phyloP scores from a whole-genome alignment of 2,329 filamentous ascomycete genomes.

The Aspergillus niger region DNA sequence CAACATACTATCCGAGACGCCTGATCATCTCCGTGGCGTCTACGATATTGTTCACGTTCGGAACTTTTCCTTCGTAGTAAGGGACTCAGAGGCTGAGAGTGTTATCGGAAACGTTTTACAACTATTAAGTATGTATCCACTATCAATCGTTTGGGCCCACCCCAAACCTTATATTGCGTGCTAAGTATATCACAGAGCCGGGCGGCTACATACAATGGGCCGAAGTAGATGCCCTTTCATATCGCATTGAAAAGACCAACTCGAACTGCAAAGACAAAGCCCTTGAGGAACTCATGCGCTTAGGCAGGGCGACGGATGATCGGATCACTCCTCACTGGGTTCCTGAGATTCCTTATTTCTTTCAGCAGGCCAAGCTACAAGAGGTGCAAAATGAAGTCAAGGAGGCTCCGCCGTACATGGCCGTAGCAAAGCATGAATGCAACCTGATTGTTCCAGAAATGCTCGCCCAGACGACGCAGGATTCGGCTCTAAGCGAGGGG shows the following conservation, averaged over 20 bases:
- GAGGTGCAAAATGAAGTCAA: neutral
- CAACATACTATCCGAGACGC: neutral
- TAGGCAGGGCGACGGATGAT: neutral
- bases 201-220: neutral
- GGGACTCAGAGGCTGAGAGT: neutral
- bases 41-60: slow-evolving; percentile 1
- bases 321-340: neutral
- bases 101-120: neutral
- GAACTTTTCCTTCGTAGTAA: neutral
- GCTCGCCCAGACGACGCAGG: neutral
- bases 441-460: neutral
- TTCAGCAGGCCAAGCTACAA: neutral
- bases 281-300: neutral
- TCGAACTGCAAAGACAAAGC: neutral
- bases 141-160: no score
- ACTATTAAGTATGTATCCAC: neutral
- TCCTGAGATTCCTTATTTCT: neutral
- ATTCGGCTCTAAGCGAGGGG: neutral
- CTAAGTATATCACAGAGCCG: neutral
- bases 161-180: neutral
- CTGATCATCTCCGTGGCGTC: neutral
- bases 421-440: neutral
- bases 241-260: neutral
- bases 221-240: neutral
- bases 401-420: neutral